Evolutionary conservation across 2,329 filamentous ascomycete species (phyloP), one percentile per base, ranked within the genome.

Genomic region (Exophiala viscosa): DNA sequence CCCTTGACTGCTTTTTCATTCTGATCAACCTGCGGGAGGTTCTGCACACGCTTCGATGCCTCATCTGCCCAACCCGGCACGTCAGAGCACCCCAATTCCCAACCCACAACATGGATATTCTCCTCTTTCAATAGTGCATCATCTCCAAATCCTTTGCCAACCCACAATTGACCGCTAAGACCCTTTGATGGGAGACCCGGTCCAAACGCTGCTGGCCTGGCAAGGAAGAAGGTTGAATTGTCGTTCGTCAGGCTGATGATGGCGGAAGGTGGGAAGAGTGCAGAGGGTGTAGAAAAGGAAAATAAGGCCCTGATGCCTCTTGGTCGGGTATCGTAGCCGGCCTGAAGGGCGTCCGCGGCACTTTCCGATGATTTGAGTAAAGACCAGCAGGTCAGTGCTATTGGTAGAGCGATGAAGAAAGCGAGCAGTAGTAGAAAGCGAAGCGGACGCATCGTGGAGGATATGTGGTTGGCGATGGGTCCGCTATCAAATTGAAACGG

Each of bases 161-260:
- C 87, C 92, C 92, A 97, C 46, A 99, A 75, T 67, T 91, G 87
- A 13, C 90, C 91, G 65, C 88, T 95, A 59, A 97, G 73, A 20
- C 93, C 92, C 52, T 81, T 83, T 10, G 76, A 70, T 0, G 88
- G 88, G 35, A 99, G 74, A 35, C 81, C 74, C 3, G 93, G 90
- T 0, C 93, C 93, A 72, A 97, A 99, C 35, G 90, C 91, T 48
- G 93, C 93, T 54, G 93, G 93, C 44, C 93, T 81, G 39, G 93
- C 91, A 50, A 95, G 79, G 73, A 99, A 99, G 62, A 95, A 95
- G 10, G 93, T 99, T 62, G 90, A 96, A 71, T 99, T 99, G 72
- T 99, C 93, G 70, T 97, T 90, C 65, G 91, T 96, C 57, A 99
- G 80, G 69, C 89, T 96, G 68, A 99, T 96, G 64, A 95, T 88